Evolutionary conservation across 2,329 filamentous ascomycete genomes (phyloP).

Genomic region (Clarireedia homoeocarpa): DNA sequence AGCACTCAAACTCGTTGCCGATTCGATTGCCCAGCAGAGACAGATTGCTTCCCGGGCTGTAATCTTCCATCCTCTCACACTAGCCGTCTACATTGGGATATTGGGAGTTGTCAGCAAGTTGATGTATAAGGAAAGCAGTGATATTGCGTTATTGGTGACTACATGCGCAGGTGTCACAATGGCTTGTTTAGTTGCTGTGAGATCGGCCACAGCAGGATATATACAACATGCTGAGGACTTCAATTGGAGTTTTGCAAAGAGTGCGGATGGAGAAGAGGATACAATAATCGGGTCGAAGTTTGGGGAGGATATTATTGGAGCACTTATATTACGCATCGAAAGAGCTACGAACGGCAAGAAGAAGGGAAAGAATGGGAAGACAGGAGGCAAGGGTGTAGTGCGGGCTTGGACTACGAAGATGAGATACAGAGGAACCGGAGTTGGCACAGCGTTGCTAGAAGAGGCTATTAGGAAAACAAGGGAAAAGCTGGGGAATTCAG

Average conservation of each 20-base stretch:
- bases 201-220: slow-evolving; percentile 55
- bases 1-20: slow-evolving; percentile 66
- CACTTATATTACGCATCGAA: slow-evolving; percentile 61
- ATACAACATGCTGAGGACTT: slow-evolving; percentile 23
- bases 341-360: slow-evolving; percentile 25
- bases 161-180: slow-evolving; percentile 55
- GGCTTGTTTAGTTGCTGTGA: slow-evolving; percentile 53
- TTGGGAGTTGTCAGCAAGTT: slow-evolving; percentile 39
- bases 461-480: slow-evolving; percentile 64
- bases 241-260: slow-evolving; percentile 22
- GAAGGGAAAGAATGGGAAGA: slow-evolving; percentile 27
- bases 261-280: slow-evolving; percentile 37
- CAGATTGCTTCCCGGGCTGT: slow-evolving; percentile 37
- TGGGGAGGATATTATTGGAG: slow-evolving; percentile 62
- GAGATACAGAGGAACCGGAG: slow-evolving; percentile 60
- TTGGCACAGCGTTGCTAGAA: slow-evolving; percentile 65
- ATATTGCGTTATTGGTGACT: slow-evolving; percentile 47
- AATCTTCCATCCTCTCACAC: slow-evolving; percentile 43
- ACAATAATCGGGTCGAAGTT: slow-evolving; percentile 58
- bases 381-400: slow-evolving; percentile 61
- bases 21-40: slow-evolving; percentile 76
- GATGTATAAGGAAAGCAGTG: slow-evolving; percentile 33
- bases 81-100: slow-evolving; percentile 39
- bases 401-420: slow-evolving; percentile 74
- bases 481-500: slow-evolving; percentile 60